Evolutionary conservation across 2,329 filamentous ascomycete genomes (phyloP), one percentile per base, ranked within the genome.

Genomic region (Fusarium beomiforme): DNA sequence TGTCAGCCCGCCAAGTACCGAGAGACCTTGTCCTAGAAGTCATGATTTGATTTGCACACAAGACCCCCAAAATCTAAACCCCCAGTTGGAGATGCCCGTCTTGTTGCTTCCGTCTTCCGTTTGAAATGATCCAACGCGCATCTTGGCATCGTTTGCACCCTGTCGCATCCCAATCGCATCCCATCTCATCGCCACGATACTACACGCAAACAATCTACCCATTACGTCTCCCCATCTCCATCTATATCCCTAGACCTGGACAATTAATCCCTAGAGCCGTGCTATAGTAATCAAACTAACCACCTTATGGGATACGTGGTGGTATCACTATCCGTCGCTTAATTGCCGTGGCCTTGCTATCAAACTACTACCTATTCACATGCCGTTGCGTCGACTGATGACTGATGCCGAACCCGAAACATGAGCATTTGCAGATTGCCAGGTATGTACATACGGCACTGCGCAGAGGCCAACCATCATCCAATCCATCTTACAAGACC

Each of bases 141-240:
- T 72, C 74, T 74, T 76, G 71, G 71, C 67, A 72, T 56, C 50
- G 65, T 50, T 50, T 29, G 44, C 31, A 21, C 41, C 31, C 39
- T 64, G 47, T 26, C 47, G 47, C 33, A 51, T 51, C 47, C 47
- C 47, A 51, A 71, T 56, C 49, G 31, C 39, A 56, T 47, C 43
- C 42, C 55, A 58, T 57, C 42, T 6, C 50, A 54, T 75, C 60
- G 69, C 71, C 71, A 72, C 71, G 68, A 72, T 75, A 61, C 43
- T 44, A 43, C n/a, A n/a, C 53, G n/a, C 29, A 37, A 21, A 57
- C 42, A 29, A 59, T 56, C 36, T 41, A 44, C 42, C 60, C 37
- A 68, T 69, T 69, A 64, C 66, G 67, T 71, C 64, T 64, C 53
- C 31, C 37, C 62, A 62, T 67, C 59, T 50, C 49, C 36, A 51